These are phyloP conservation scores for Lathyrus aphaca DNA, from an alignment of 306 rosid genomes.

Conservation along the genomic window DNA sequence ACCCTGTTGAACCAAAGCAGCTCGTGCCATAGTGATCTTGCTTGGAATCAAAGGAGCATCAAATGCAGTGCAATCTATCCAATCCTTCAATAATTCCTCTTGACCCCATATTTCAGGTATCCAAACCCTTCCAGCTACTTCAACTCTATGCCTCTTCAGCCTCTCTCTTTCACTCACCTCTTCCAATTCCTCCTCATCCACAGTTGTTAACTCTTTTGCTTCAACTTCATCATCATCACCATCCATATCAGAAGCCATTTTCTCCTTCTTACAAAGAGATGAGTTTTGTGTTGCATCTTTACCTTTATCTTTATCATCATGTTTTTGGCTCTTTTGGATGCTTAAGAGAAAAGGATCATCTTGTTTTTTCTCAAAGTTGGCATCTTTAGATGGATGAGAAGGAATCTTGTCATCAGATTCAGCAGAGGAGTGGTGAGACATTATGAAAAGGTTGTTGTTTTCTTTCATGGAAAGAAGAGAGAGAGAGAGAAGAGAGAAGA, in stretches of 20 bases:
- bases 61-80: conserved; percentile 85
- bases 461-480: conserved; percentile 39
- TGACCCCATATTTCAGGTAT: conserved; percentile 96
- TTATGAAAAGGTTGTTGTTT: conserved; percentile 31
- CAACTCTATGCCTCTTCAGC: conserved; percentile 71
- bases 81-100: conserved; percentile 79
- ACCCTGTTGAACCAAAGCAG: conserved; percentile 69
- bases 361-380: conserved; percentile 21
- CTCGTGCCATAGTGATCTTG: conserved; percentile 68
- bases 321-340: not conserved
- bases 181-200: not conserved
- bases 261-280: conserved; percentile 35
- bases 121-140: conserved; percentile 83
- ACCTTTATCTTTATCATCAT: not conserved
- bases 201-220: conserved; percentile 16
- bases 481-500: not conserved
- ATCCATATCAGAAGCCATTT: not conserved
- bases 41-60: conserved; percentile 71
- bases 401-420: conserved; percentile 36
- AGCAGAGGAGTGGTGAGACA: conserved; percentile 45
- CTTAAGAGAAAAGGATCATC: conserved; percentile 15
- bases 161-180: conserved; percentile 72
- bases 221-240: not conserved
- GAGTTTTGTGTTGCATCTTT: conserved; percentile 26
- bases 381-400: conserved; percentile 39